Evolutionary conservation across 176 grass and related monocot species (phyloP), one percentile per base, ranked within the genome.

Genomic region (Carex littledalei): DNA sequence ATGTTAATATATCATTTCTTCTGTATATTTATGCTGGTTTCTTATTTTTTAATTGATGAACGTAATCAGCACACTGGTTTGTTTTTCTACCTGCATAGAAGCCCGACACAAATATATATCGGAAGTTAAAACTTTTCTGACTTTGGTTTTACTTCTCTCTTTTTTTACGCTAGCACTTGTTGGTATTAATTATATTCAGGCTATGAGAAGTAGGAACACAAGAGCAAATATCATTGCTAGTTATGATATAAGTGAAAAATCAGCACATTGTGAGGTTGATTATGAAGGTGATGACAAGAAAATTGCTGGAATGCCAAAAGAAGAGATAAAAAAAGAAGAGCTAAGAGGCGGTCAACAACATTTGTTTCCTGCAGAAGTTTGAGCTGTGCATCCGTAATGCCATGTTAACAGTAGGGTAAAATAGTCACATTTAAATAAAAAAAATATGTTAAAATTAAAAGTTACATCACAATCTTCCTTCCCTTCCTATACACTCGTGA

Each of bases 361-460:
- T 86, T 79, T 97, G 41, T 79, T 97, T 77, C 79, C 92, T 85
- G 78, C 84, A 4, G 94, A 97, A 89, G 94, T 97, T 58, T 69
- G 61, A 79, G 22, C 4, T 70, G 47, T 53, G 3, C 39, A 35
- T 71, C 39, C 37, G 13, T 13, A 31, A 4, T 41, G 39, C 6
- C 39, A 41, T 6, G 5, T 6, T 41, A 41, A 6, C 39, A 41
- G 39, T 6, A 41, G 5, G 39, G 39, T 41, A 41, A 41, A 41
- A 41, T 41, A 41, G 39, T 41, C 5, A 41, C 5, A 41, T 41
- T 41, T 41, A 41, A 41, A 41, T 41, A 41, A 41, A 7, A 41
- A 7, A 41, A 7, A 41, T 41, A 41, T 41, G 39, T 41, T 41
- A 41, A 6, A 41, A 41, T 41, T 6, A 41, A 1, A 41, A 41